Evolutionary conservation across 768 basidiomycete genomes (phyloP).

Genomic region (Suillus cothurnatus): DNA sequence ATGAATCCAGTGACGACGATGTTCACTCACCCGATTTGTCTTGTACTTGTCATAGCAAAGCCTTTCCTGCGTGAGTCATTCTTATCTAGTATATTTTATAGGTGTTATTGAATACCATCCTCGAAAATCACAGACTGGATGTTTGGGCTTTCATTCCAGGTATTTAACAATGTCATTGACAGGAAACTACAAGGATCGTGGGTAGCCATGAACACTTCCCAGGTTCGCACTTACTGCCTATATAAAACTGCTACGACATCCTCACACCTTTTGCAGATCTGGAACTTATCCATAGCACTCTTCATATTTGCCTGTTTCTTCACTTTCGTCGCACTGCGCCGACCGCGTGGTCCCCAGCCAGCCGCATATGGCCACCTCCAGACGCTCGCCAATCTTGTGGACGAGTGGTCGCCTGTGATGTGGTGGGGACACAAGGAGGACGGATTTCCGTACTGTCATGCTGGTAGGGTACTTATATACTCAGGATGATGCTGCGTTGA

Average conservation of each 20-base stretch:
- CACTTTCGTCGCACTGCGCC: constrained; percentile 15
- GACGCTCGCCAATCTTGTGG: constrained; percentile 36
- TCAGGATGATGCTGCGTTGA: neutral
- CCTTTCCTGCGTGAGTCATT: constrained; percentile 29
- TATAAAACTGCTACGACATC: neutral
- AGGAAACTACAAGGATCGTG: too few species aligned
- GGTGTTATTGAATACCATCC: neutral
- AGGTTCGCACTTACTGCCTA: constrained; percentile 16
- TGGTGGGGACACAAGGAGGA: constrained; percentile 34
- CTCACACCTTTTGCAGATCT: constrained; percentile 18
- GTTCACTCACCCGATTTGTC: constrained; percentile 22
- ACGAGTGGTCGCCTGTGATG: constrained; percentile 37
- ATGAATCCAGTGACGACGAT: constrained; percentile 24
- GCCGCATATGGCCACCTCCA: constrained; percentile 37
- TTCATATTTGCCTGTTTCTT: constrained; percentile 24
- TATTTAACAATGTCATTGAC: too few species aligned
- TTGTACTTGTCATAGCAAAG: constrained; percentile 21
- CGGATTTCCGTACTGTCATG: constrained; percentile 14
- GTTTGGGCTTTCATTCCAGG: constrained; percentile 25
- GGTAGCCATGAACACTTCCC: constrained; percentile 26
- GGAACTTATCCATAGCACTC: constrained; percentile 25
- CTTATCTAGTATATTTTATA: neutral
- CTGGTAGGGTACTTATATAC: constrained; percentile 15
- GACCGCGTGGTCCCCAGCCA: constrained; percentile 29
- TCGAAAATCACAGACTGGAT: constrained; percentile 28